These are phyloP conservation scores for Papiliotrema nemorosa DNA, from an alignment of 1,284 basidiomycete genomes.

Conservation along the genomic window DNA sequence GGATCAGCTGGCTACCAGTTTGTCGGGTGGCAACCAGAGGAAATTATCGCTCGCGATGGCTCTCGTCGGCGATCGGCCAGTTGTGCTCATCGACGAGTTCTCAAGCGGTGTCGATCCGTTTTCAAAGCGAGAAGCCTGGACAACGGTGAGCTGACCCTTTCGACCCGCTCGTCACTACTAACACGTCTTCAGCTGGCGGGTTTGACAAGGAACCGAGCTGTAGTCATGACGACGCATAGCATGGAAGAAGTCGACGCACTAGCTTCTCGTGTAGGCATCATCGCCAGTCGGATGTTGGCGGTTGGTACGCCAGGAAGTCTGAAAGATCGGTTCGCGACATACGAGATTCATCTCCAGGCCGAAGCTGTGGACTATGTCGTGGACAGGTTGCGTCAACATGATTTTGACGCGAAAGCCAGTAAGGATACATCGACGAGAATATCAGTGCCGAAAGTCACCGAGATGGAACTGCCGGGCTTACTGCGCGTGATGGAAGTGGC, in stretches of 20 bases:
- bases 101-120: conserved; percentile 77
- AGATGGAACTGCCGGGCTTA: conserved; percentile 23
- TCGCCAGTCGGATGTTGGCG: conserved; percentile 65
- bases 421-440: conserved; percentile 31
- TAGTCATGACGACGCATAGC: conserved; percentile 58
- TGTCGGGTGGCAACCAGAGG: conserved; percentile 75
- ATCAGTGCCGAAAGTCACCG: conserved; percentile 27
- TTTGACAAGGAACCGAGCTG: conserved; percentile 46
- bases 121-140: conserved; percentile 80
- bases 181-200: conserved; percentile 56
- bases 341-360: conserved; percentile 71
- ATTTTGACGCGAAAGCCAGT: conserved; percentile 52
- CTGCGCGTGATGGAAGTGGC: conserved; percentile 17
- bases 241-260: conserved; percentile 80
- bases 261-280: conserved; percentile 67
- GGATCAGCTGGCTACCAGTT: conserved; percentile 64
- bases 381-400: conserved; percentile 60
- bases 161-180: background rate
- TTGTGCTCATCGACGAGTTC: conserved; percentile 77
- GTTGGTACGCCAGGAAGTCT: conserved; percentile 65
- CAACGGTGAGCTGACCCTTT: conserved; percentile 54
- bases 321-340: conserved; percentile 63
- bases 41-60: conserved; percentile 74
- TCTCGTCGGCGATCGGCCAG: conserved; percentile 71
- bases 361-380: conserved; percentile 59